phyloP scores from a whole-genome alignment of 768 basidiomycete genomes.

The Scleroderma bovista region DNA sequence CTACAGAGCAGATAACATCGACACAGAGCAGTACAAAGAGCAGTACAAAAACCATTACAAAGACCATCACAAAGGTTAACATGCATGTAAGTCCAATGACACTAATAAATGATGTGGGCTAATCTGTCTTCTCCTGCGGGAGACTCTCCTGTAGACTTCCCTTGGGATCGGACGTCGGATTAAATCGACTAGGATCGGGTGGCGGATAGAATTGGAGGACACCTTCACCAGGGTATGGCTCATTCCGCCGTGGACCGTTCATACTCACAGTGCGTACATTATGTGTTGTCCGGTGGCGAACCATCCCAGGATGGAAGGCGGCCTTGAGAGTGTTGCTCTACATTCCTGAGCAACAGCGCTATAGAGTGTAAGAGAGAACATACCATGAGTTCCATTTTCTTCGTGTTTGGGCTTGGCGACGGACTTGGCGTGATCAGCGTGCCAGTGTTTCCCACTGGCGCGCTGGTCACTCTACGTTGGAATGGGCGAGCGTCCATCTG shows the following conservation, averaged over 20 bases:
- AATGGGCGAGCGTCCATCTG: constrained; percentile 12
- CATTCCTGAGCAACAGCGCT: background rate
- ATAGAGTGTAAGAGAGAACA: background rate
- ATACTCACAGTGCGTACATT: constrained; percentile 9
- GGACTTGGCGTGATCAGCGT: constrained; percentile 8
- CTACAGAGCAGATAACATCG: constrained; percentile 1
- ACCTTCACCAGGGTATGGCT: constrained; percentile 12
- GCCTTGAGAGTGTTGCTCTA: constrained; percentile 7
- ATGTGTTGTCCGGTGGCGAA: background rate
- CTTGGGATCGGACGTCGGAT: background rate
- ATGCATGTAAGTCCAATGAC: no score
- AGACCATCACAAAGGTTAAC: no score
- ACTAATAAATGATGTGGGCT: background rate
- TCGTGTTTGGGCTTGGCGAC: constrained; percentile 4
- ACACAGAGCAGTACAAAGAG: background rate
- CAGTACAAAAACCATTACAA: background rate
- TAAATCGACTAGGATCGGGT: constrained; percentile 3
- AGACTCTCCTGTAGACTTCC: constrained; percentile 1
- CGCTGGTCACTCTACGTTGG: constrained; percentile 38
- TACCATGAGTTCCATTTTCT: constrained; percentile 5
- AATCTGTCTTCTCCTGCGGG: background rate
- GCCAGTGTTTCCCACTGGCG: constrained; percentile 24
- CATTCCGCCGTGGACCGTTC: background rate
- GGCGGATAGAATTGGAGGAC: constrained; percentile 9
- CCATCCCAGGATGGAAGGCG: constrained; percentile 3